Evolutionary conservation across 1,139 yeast genomes (phyloP), one percentile per base, ranked within the genome.

Genomic region (Sugiyamaella neomexicana): DNA sequence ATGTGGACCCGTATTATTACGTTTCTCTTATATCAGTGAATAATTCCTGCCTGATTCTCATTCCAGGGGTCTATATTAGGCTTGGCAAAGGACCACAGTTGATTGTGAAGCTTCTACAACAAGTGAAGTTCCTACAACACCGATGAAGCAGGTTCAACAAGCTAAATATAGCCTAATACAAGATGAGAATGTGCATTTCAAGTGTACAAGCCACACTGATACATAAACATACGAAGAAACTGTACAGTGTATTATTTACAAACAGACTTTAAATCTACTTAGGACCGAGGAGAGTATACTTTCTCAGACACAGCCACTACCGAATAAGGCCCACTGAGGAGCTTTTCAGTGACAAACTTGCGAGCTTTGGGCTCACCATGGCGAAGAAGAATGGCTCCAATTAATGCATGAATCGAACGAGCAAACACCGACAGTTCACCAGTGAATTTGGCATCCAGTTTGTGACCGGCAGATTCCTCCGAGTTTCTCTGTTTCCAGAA

Each of bases 381-480:
- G 47, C 80, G 77, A 55, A 85, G 73, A 46, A 86, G 76, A 48
- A 91, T 80, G 1, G 95, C 96, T 15, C 97, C 98, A 34, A 90
- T 75, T 55, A 90, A 72, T 6, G 97, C 91, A 64, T 81, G 80
- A 53, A 89, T 71, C 66, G 87, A 80, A 61, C 87, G 85, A 1
- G 93, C 84, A 60, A 80, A 80, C 4, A 89, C 85, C 51, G 80
- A 59, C 37, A 49, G 38, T 42, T 60, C 62, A 7, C 62, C 62
- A 5, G 61, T 50, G 36, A 46, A 52, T 39, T 42, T 46, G 9
- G 56, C 42, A 29, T 42, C 42, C 1, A 49, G 38, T 15, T 40
- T 43, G 27, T 50, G 41, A 31, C 34, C 7, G 34, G 36, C 43
- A 16, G 23, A 12, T 46, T 50, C 44, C 15, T 53, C 58, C 12